Base-by-base conservation (phyloP, 2,329 filamentous ascomycete species). In the Xylariaceae sp. region DNA sequence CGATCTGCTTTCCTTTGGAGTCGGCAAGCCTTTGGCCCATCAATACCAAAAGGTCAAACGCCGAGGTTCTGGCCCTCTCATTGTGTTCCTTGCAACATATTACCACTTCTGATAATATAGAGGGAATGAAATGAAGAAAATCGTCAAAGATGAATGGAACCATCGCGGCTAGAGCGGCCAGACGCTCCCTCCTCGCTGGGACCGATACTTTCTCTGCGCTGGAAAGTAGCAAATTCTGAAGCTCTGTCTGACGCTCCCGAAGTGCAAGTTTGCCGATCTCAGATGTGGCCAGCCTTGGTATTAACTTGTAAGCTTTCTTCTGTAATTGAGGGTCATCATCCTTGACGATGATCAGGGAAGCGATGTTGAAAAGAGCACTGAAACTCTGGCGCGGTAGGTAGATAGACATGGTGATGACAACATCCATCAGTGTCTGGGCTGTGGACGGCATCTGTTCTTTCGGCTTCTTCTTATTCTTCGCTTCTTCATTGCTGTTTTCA, bases 301-400 rank as follows among this genome's bases (percentile, higher is more conserved):
- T 93, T 32, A 98, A 75, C 67, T 96, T 96, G 68, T 98, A 98
- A 0, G 92, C 90, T 64, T 98, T 98, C 75, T 98, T 98, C 59
- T 96, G 90, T 22, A 98, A 67, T 58, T 96, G 90, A 8, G 90
- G 83, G 53, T 96, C 90, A 23, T 84, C 74, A 36, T 83, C 72
- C 52, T 81, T 85, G 56, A 82, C 79, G 46, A 96, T 80, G 37
- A 95, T 82, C 17, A 86, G 72, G 0, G 84, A 72, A 1, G 90
- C 85, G 53, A 96, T 89, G 47, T 80, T 80, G 63, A 98, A 96
- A 3, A 98, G 74, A 5, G 81, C 73, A 13, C 74, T 70, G 46
- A 94, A 95, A 59, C 86, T 93, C 34, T 89, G 79, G 24, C 88
- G 72, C 2, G 92, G 89, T 6, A 98, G 74, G 53, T 98, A 94